A percentile compares a stretch with the other conserved stretches of the same genome.
Evolutionary conservation across 306 rosid genomes (phyloP).

Genomic region (Cyclanthera cordifolia): DNA sequence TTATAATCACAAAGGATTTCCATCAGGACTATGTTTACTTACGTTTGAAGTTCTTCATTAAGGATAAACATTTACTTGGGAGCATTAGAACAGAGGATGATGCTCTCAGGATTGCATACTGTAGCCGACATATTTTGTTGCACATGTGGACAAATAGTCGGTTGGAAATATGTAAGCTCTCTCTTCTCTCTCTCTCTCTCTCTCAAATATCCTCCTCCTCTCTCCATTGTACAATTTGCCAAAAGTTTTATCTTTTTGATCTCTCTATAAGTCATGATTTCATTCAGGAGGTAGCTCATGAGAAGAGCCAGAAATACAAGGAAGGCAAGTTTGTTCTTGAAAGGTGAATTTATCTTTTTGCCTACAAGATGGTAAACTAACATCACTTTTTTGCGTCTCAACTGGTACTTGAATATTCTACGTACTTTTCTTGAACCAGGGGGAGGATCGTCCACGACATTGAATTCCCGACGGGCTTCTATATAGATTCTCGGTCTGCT

Average conservation of each 20-base stretch:
- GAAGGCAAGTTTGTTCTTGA: constrained; percentile 92
- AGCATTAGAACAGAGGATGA: constrained; percentile 52
- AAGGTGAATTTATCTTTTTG: constrained; percentile 41
- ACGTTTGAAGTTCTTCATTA: constrained; percentile 1
- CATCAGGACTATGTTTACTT: background rate
- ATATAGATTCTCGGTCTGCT: constrained; percentile 36
- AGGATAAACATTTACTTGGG: constrained; percentile 63
- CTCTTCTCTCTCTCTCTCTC: constrained; percentile 14
- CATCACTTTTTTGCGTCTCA: background rate
- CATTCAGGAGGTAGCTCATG: constrained; percentile 65
- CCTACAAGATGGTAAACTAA: background rate
- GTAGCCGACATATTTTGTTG: constrained; percentile 84
- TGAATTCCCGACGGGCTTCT: constrained; percentile 52
- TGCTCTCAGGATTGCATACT: constrained; percentile 75
- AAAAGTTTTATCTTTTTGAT: background rate
- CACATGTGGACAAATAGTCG: constrained; percentile 79
- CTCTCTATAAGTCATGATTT: background rate
- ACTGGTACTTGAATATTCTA: background rate
- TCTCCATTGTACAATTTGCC: background rate
- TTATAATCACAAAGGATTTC: background rate
- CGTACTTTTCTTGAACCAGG: constrained; percentile 25
- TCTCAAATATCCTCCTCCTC: background rate
- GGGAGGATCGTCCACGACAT: constrained; percentile 66
- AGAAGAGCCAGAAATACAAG: constrained; percentile 72
- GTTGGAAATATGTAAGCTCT: constrained; percentile 82